A percentile compares a stretch with the other conserved stretches of the same genome.
These are phyloP conservation scores for Cyclostephanos invisitatus DNA, from an alignment of 108 stramenopile genomes.

Conservation along the genomic window DNA sequence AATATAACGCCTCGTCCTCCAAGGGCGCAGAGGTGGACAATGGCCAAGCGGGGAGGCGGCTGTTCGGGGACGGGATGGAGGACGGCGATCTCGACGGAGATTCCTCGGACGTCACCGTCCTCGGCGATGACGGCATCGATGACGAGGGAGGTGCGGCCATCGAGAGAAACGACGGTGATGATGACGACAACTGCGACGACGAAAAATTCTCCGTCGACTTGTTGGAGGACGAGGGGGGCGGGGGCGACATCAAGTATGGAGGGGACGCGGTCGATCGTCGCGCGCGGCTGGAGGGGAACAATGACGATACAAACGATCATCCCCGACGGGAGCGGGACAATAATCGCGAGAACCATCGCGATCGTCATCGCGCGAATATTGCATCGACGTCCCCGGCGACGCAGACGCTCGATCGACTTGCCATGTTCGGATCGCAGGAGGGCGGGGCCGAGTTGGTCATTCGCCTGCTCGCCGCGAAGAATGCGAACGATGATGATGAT, in stretches of 20 bases:
- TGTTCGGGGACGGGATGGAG: slow-evolving; percentile 25
- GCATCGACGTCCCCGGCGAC: slow-evolving; percentile 31
- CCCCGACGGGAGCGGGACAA: background rate
- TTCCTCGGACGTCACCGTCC: slow-evolving; percentile 11
- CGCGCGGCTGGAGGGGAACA: too few relatives aligned
- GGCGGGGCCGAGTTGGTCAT: slow-evolving; percentile 34
- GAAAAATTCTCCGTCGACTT: slow-evolving; percentile 31
- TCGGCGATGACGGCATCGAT: slow-evolving; percentile 9
- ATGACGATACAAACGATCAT: background rate
- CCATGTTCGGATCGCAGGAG: slow-evolving; percentile 30
- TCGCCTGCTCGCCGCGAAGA: slow-evolving; percentile 22
- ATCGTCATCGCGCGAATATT: background rate
- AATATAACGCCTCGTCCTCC: background rate
- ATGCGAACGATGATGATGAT: background rate
- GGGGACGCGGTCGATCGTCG: background rate
- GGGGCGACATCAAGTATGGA: background rate
- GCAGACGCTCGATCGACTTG: slow-evolving; percentile 37
- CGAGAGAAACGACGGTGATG: slow-evolving; percentile 7
- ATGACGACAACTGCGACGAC: background rate
- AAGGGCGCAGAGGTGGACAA: too few relatives aligned
- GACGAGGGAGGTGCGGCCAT: background rate
- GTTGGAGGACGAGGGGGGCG: slow-evolving; percentile 11
- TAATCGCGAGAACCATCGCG: background rate
- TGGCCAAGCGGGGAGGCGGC: background rate
- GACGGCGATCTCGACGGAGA: slow-evolving; percentile 12